phyloP scores from a whole-genome alignment of 371 early-diverging fungal genomes.

The Actinomortierella wolfii region DNA sequence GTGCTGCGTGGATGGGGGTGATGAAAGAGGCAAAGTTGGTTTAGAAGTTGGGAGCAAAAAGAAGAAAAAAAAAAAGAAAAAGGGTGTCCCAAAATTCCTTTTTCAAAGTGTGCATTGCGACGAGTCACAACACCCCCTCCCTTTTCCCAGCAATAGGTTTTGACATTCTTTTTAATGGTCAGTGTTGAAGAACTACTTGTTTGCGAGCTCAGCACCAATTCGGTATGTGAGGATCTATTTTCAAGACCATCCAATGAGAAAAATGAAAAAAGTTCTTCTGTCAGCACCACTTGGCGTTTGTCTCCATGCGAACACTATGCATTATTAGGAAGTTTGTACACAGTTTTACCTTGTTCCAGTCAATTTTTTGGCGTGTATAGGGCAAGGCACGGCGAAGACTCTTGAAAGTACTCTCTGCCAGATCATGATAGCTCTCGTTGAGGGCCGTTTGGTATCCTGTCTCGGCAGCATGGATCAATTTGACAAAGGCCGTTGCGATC shows the following conservation, averaged over 20 bases:
- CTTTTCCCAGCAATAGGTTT: too few species aligned
- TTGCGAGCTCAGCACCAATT: slow-evolving; percentile 39
- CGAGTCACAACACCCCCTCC: too few species aligned
- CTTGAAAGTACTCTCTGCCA: slow-evolving; percentile 89
- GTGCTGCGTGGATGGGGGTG: not conserved
- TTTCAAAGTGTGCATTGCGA: not conserved
- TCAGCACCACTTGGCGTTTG: not conserved
- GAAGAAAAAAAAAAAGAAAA: not conserved
- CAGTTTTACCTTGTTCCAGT: slow-evolving; percentile 79
- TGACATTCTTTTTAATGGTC: too few species aligned
- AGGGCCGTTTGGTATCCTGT: slow-evolving; percentile 80
- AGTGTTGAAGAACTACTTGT: slow-evolving; percentile 19
- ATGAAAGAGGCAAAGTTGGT: not conserved
- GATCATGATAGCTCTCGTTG: slow-evolving; percentile 80
- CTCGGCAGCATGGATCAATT: slow-evolving; percentile 75
- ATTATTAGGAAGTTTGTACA: not conserved
- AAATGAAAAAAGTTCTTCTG: not conserved
- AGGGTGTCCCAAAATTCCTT: not conserved
- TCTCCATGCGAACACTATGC: not conserved
- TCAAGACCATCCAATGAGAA: not conserved
- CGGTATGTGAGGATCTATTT: slow-evolving; percentile 42
- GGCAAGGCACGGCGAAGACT: slow-evolving; percentile 90
- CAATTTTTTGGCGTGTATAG: slow-evolving; percentile 88
- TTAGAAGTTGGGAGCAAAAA: not conserved
- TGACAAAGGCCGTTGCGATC: slow-evolving; percentile 61